phyloP scores from a whole-genome alignment of 805 yeast genomes.

The Ogataea degrootiae region DNA sequence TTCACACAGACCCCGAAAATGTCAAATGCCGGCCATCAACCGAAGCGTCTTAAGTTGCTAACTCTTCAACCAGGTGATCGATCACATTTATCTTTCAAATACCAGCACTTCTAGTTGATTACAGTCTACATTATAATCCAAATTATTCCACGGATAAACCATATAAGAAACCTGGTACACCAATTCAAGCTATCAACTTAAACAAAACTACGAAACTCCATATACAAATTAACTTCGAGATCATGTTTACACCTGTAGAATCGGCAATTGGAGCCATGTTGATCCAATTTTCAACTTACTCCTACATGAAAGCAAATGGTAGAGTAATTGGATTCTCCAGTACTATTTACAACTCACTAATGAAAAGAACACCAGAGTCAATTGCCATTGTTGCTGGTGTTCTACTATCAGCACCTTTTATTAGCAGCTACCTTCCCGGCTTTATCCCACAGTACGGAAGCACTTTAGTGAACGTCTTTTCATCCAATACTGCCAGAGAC shows the following conservation, averaged over 20 bases:
- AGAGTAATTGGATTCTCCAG: conserved; percentile 45
- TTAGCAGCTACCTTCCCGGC: conserved; percentile 22
- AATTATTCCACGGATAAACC: no score
- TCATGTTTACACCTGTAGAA: conserved; percentile 42
- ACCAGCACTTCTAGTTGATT: no score
- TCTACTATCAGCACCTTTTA: conserved; percentile 24
- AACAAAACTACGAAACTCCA: not conserved
- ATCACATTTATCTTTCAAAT: no score
- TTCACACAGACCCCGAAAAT: no score
- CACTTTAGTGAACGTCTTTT: not conserved
- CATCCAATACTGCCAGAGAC: not conserved
- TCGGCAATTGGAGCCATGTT: conserved; percentile 42
- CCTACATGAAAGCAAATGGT: conserved; percentile 36
- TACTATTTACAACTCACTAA: conserved; percentile 28
- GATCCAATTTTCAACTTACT: conserved; percentile 42
- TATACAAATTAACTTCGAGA: no score
- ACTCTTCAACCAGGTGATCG: no score
- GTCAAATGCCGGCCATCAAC: no score
- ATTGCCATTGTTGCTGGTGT: conserved; percentile 35
- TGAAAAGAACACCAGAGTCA: conserved; percentile 23
- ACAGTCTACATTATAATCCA: no score
- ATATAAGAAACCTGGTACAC: no score
- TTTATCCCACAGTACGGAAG: conserved; percentile 13
- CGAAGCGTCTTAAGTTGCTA: no score
- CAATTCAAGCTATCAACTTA: no score